Evolutionary conservation across 2,329 filamentous ascomycete genomes (phyloP), one percentile per base, ranked within the genome.

Genomic region (Amauroascus niger): DNA sequence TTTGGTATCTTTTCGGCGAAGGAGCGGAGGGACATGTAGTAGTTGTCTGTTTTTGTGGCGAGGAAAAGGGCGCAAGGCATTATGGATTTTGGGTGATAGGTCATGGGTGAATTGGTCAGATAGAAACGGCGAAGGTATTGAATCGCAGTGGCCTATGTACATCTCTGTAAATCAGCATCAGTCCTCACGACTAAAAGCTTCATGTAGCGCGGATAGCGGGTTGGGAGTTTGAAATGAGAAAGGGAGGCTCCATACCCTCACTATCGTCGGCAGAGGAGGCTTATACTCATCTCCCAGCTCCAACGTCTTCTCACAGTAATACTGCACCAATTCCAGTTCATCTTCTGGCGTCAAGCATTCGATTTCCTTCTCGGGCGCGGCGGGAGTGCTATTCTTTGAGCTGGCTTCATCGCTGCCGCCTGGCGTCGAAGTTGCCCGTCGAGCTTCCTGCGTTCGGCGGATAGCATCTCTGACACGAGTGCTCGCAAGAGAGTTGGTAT

Each of bases 81-180:
- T 60, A 97, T 86, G 58, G 88, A 84, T 58, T 87, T 86, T 0
- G 90, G 91, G 58, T 91, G 87, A 67, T 98, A 97, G 28, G 90
- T 95, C 87, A 97, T 95, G 64, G 90, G 82, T 39, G 87, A 94
- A 71, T 97, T 95, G 64, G 87, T 91, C 35, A 95, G 79, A 74
- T 97, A 98, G 77, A 98, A 97, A 55, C 93, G 86, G 53, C 88
- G 86, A 56, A 98, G 79, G 67, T 94, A 96, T 65, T 94, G 83
- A 57, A 91, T 86, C 2, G 88, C 88, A 6, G 90, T 95, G 24
- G 86, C 83, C 78, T 82, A 49, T 54, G 33, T 18, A 49, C 5
- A 43, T 55, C 77, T 76, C 77, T 76, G 54, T 77, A 74, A 2
- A 39, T 52, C 22, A 52, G 49, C 32, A 44, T 32, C 30, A 1